Evolutionary conservation across 179 eudicot genomes (phyloP), one percentile per base, ranked within the genome.

Genomic region (Nepenthes alata): DNA sequence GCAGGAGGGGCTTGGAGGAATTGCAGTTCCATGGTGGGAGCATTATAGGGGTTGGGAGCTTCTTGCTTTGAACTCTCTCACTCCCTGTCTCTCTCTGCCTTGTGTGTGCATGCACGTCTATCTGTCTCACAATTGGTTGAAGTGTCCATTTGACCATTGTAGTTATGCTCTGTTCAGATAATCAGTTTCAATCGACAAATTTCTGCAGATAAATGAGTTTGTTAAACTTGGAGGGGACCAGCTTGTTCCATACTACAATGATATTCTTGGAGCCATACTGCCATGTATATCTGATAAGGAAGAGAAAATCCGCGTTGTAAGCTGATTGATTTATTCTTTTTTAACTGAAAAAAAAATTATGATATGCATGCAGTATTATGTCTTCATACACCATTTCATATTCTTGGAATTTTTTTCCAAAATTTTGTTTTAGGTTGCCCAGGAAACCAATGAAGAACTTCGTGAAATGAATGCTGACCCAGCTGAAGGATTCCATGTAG

Each of bases 241-340:
- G 72, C 97, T 94, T 60, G 87, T 94, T 74, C 91, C 96, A 35
- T 84, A 94, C 68, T 94, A 90, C 78, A 95, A 97, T 75, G 99
- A 82, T 84, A 94, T 94, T 71, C 74, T 94, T 65, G 88, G 91
- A 38, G 97, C 97, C 71, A 90, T 94, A 71, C 74, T 94, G 63
- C 99, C 99, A 57, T 87, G 97, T 77, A 94, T 94, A 71, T 86
- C 99, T 36, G 99, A 94, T 73, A 80, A 87, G 68, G 99, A 90
- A 75, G 99, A 94, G 67, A 94, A 94, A 72, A 94, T 90, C 75
- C 77, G 89, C 84, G 95, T 82, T 72, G 99, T 94, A 78, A 80
- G 97, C 64, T 68, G 51, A 56, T 59, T 57, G 37, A 5, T 57
- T 39, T 36, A 12, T 57, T 63, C 16, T 37, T 55, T 57, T 57